A percentile compares a stretch with the other conserved stretches of the same genome.
Conservation (phyloP, 768 basidiomycete species). For the Termitomyces sp. region DNA sequence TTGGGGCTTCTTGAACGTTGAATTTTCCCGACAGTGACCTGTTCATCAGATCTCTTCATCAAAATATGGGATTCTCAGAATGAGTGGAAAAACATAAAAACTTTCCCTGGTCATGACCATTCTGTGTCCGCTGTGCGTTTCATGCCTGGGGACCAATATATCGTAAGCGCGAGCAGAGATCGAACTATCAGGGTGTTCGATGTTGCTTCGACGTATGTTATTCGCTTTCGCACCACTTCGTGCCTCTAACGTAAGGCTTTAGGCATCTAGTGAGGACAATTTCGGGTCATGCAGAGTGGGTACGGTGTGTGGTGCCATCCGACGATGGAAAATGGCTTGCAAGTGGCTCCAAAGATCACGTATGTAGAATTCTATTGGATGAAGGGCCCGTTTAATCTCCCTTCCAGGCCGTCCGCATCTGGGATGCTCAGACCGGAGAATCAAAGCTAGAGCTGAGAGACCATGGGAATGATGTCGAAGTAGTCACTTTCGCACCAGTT, state of each 20-base stretch:
- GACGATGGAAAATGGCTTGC: slow-evolving; percentile 70
- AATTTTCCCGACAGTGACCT: slow-evolving; percentile 36
- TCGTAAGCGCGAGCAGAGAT: slow-evolving; percentile 87
- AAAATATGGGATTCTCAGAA: slow-evolving; percentile 90
- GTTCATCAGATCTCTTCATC: slow-evolving; percentile 84
- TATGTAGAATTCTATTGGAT: slow-evolving; percentile 27
- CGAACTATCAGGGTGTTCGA: slow-evolving; percentile 84
- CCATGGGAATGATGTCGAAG: slow-evolving; percentile 84
- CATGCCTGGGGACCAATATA: slow-evolving; percentile 75
- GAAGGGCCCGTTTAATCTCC: slow-evolving; percentile 1
- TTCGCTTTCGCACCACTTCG: not conserved
- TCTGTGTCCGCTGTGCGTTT: slow-evolving; percentile 84
- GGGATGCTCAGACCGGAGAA: slow-evolving; percentile 70
- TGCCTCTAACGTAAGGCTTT: slow-evolving; percentile 7
- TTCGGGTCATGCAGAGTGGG: slow-evolving; percentile 80
- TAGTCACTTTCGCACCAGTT: slow-evolving; percentile 74
- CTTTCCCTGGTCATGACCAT: slow-evolving; percentile 88
- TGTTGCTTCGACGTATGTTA: slow-evolving; percentile 73
- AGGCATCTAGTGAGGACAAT: slow-evolving; percentile 77
- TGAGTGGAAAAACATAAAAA: slow-evolving; percentile 87
- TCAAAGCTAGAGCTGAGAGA: slow-evolving; percentile 81
- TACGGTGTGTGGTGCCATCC: slow-evolving; percentile 61
- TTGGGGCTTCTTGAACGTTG: not conserved
- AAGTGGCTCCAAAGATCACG: slow-evolving; percentile 87
- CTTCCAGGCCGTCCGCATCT: slow-evolving; percentile 68